Conservation (phyloP, 2,329 filamentous ascomycete genomes). For the Cladosporium sp. region DNA sequence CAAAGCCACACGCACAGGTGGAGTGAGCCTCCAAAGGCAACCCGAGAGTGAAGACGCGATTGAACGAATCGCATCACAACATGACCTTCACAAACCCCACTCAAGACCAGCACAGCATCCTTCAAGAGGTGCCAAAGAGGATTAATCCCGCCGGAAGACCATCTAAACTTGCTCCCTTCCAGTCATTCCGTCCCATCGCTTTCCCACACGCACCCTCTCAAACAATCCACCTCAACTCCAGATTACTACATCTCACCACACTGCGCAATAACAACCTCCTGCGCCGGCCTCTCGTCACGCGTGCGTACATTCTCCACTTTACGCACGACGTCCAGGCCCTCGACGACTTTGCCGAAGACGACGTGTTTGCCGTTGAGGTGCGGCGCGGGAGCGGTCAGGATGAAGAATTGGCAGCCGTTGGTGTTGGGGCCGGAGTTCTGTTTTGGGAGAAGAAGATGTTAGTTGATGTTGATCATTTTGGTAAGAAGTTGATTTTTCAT, state of each 20-base stretch:
- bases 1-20: not conserved
- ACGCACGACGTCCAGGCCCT: constrained; percentile 84
- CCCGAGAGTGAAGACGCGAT: not conserved
- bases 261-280: constrained; percentile 80
- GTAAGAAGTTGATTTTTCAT: too few species aligned
- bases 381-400: constrained; percentile 83
- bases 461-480: not conserved
- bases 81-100: not conserved
- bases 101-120: not conserved
- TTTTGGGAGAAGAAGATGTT: not conserved
- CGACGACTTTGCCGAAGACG: constrained; percentile 87
- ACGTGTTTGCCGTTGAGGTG: constrained; percentile 93
- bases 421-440: constrained; percentile 89
- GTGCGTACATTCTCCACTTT: constrained; percentile 94
- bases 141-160: not conserved
- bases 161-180: too few species aligned
- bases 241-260: constrained; percentile 83
- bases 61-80: not conserved
- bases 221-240: too few species aligned
- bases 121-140: not conserved
- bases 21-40: not conserved
- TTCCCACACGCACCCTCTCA: too few species aligned
- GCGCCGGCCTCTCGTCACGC: constrained; percentile 75
- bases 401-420: constrained; percentile 97
- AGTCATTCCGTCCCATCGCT: too few species aligned